Conservation (phyloP, 164 flowering plant genomes). For the Dillenia suffruticosa region DNA sequence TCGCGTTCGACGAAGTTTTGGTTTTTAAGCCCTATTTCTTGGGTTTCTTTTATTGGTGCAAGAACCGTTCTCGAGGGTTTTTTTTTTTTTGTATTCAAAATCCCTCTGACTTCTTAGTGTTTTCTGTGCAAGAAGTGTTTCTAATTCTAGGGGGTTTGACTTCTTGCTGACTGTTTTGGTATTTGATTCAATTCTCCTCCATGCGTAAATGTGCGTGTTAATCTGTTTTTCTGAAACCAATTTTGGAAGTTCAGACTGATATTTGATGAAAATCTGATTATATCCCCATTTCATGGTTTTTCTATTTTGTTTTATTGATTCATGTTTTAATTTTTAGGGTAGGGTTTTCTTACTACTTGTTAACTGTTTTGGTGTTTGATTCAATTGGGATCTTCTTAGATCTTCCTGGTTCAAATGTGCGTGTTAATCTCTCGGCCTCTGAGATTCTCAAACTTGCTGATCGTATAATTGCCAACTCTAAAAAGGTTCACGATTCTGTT, state of each 20-base stretch:
- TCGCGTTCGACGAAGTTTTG: neutral
- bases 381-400: conserved; percentile 22
- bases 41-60: neutral
- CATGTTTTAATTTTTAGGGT: too few relatives aligned
- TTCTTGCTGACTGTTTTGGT: too few relatives aligned
- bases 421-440: conserved; percentile 56
- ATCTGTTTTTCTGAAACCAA: too few relatives aligned
- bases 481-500: conserved; percentile 71
- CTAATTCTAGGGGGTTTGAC: neutral
- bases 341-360: too few relatives aligned
- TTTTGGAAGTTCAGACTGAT: too few relatives aligned
- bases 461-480: conserved; percentile 64
- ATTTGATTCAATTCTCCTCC: too few relatives aligned
- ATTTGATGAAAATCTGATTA: too few relatives aligned
- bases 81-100: neutral
- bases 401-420: conserved; percentile 57
- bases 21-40: neutral
- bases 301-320: too few relatives aligned
- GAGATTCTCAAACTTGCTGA: conserved; percentile 77
- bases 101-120: neutral
- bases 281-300: too few relatives aligned
- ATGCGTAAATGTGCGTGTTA: too few relatives aligned
- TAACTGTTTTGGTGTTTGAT: neutral
- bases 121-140: neutral
- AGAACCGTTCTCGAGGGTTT: neutral